Percentiles rank a stretch among this genome's conserved stretches.
These are phyloP conservation scores for Nakazawaea anatomiae DNA, from an alignment of 805 yeast genomes.

Conservation along the genomic window DNA sequence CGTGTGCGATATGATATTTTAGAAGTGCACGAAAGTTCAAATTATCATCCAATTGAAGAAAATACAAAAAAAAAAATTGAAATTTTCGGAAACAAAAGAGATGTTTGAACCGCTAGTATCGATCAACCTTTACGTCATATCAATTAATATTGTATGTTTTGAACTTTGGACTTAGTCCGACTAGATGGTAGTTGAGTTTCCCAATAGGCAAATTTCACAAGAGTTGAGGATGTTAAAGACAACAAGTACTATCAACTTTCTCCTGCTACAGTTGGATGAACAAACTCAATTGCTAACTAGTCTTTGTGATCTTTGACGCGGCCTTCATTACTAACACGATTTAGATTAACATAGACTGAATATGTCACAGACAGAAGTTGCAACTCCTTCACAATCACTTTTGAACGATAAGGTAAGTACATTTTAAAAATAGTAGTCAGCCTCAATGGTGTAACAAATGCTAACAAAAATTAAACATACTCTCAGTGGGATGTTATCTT, in stretches of 20 bases:
- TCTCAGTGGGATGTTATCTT: conserved; percentile 89
- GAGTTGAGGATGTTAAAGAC: too few relatives aligned
- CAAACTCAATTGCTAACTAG: too few relatives aligned
- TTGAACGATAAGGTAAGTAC: conserved; percentile 49
- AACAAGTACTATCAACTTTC: too few relatives aligned
- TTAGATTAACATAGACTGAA: neutral
- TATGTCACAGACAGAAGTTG: conserved; percentile 9
- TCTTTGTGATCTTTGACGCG: too few relatives aligned
- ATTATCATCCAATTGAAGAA: conserved; percentile 8
- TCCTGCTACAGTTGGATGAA: too few relatives aligned
- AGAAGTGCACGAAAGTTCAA: neutral
- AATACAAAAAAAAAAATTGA: neutral
- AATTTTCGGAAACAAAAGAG: neutral
- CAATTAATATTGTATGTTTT: neutral
- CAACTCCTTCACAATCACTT: conserved; percentile 47
- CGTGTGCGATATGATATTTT: neutral
- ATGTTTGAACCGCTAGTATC: neutral
- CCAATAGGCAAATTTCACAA: too few relatives aligned
- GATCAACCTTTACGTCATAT: neutral
- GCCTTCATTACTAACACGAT: too few relatives aligned
- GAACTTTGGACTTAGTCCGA: neutral
- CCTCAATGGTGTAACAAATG: too few relatives aligned
- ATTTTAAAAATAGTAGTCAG: neutral
- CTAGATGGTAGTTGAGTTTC: neutral
- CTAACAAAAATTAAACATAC: neutral